These are phyloP conservation scores for Salisapilia sapeloensis DNA, from an alignment of 352 stramenopile genomes.

Conservation along the genomic window DNA sequence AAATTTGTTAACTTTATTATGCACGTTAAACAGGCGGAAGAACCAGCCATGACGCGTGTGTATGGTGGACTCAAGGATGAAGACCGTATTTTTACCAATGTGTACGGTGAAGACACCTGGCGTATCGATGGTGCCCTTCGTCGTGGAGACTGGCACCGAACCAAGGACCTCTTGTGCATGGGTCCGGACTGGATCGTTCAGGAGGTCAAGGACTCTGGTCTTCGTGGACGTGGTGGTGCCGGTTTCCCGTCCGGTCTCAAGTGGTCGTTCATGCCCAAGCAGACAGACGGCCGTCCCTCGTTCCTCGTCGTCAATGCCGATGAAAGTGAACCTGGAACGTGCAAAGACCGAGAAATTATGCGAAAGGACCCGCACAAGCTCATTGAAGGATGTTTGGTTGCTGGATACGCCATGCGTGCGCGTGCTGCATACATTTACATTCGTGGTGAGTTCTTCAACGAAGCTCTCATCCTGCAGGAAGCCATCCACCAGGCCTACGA, in stretches of 20 bases:
- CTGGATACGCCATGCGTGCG: slow-evolving; percentile 97
- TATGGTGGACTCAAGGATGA: slow-evolving; percentile 96
- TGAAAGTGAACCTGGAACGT: slow-evolving; percentile 98
- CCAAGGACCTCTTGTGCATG: slow-evolving; percentile 97
- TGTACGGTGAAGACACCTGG: slow-evolving; percentile 95
- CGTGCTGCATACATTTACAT: slow-evolving; percentile 99
- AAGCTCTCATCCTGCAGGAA: slow-evolving; percentile 95
- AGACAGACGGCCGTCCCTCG: slow-evolving; percentile 94
- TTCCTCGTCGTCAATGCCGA: slow-evolving; percentile 99
- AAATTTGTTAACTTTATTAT: neutral
- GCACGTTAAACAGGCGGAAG: slow-evolving; percentile 18
- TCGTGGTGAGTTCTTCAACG: slow-evolving; percentile 99
- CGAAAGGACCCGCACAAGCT: slow-evolving; percentile 99
- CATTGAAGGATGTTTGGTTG: slow-evolving; percentile 95
- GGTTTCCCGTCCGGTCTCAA: slow-evolving; percentile 99
- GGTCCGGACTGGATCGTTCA: slow-evolving; percentile 99
- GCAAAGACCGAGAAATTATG: slow-evolving; percentile 99
- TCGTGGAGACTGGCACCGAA: slow-evolving; percentile 93
- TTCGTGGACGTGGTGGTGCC: slow-evolving; percentile 94
- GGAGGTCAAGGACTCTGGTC: slow-evolving; percentile 98
- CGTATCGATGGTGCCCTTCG: slow-evolving; percentile 76
- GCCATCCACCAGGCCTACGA: slow-evolving; percentile 99
- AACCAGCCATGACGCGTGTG: slow-evolving; percentile 53
- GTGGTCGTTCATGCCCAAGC: slow-evolving; percentile 99
- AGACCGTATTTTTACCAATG: slow-evolving; percentile 99